phyloP scores from a whole-genome alignment of 768 basidiomycete species.

The Amylocystis lapponica region DNA sequence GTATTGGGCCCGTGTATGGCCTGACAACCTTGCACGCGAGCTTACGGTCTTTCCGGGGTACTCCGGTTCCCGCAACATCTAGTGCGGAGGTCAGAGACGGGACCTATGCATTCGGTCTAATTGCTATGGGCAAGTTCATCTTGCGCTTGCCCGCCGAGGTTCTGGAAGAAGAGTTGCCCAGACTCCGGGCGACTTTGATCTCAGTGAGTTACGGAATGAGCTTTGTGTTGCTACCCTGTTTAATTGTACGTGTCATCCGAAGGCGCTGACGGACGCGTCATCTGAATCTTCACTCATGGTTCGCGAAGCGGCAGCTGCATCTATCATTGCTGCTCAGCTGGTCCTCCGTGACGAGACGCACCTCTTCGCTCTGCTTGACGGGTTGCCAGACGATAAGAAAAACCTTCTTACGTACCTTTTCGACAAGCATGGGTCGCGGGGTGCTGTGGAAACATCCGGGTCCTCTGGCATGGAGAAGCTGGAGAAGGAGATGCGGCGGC shows the following conservation, averaged over 20 bases:
- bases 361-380: conserved; percentile 74
- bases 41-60: conserved; percentile 56
- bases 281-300: conserved; percentile 56
- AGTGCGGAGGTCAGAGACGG: conserved; percentile 53
- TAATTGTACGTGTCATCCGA: neutral
- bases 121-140: conserved; percentile 80
- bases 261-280: conserved; percentile 65
- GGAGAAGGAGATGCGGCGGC: conserved; percentile 73
- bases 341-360: conserved; percentile 80
- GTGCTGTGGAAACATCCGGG: conserved; percentile 23
- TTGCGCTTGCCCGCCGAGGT: conserved; percentile 77
- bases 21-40: conserved; percentile 77
- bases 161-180: conserved; percentile 82
- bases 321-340: conserved; percentile 79
- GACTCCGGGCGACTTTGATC: conserved; percentile 65
- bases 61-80: conserved; percentile 37
- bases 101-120: conserved; percentile 77
- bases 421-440: conserved; percentile 78
- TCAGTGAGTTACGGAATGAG: conserved; percentile 37
- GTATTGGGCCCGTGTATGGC: conserved; percentile 80
- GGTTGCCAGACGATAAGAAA: conserved; percentile 85
- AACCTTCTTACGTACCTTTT: conserved; percentile 86
- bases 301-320: conserved; percentile 76
- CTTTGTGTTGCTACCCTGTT: neutral
- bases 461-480: conserved; percentile 60